phyloP scores from a whole-genome alignment of 2,329 filamentous ascomycete genomes.

The Alternaria viburni region DNA sequence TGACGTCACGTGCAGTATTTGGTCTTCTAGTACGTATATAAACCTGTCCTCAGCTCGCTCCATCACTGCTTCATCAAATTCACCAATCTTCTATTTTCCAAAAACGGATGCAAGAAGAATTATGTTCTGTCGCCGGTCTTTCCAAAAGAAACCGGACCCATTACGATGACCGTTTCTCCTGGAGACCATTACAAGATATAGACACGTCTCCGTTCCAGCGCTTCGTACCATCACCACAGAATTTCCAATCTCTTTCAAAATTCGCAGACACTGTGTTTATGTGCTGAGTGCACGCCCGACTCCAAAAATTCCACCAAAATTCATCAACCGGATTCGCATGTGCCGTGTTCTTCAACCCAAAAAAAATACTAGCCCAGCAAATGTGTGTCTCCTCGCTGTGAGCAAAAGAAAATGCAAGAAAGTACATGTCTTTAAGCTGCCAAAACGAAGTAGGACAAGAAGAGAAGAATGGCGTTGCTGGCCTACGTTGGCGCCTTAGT shows the following conservation, averaged over 20 bases:
- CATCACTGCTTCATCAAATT: neutral
- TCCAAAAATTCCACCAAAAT: neutral
- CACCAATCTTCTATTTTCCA: accelerated
- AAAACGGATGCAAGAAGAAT: no score
- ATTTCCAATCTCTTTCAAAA: neutral
- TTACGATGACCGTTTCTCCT: no score
- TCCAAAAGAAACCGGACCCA: no score
- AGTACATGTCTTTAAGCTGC: neutral
- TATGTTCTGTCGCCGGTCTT: no score
- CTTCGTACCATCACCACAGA: no score
- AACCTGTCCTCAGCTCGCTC: no score
- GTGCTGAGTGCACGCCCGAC: neutral
- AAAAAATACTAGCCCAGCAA: neutral
- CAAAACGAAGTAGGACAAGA: neutral
- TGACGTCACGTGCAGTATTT: neutral
- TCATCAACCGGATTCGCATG: neutral
- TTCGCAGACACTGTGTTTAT: neutral
- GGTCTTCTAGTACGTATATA: neutral
- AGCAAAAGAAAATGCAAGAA: neutral
- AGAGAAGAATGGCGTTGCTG: neutral
- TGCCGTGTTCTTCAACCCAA: neutral
- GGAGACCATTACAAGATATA: no score
- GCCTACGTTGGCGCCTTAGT: neutral
- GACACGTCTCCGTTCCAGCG: no score
- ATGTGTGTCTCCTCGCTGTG: neutral